These are phyloP conservation scores for Lagenidium sp. DNA, from an alignment of 352 stramenopile species.

Conservation along the genomic window DNA sequence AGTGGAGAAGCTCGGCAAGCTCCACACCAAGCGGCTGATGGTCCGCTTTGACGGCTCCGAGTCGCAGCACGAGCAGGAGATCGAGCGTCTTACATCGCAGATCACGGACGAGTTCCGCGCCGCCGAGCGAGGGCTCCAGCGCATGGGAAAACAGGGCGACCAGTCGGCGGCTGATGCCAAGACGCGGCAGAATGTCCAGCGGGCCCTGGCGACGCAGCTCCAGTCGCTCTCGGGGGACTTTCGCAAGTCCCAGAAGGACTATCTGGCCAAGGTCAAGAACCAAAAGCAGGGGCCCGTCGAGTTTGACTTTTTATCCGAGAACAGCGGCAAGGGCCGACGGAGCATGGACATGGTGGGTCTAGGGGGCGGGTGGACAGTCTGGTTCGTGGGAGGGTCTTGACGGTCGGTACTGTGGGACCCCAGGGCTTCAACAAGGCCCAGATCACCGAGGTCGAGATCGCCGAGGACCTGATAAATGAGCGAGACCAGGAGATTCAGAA, in stretches of 20 bases:
- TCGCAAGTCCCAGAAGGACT: conserved; percentile 97
- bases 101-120: conserved; percentile 81
- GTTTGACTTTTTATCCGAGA: conserved; percentile 85
- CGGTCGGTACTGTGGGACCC: conserved; percentile 7
- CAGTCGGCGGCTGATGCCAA: conserved; percentile 76
- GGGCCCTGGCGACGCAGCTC: conserved; percentile 93
- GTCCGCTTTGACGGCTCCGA: conserved; percentile 82
- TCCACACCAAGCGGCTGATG: conserved; percentile 83
- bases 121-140: conserved; percentile 62
- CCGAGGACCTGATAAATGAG: conserved; percentile 92
- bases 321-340: conserved; percentile 47
- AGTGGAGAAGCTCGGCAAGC: conserved; percentile 82
- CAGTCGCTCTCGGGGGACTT: conserved; percentile 96
- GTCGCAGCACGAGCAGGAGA: conserved; percentile 80
- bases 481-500: conserved; percentile 94
- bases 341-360: conserved; percentile 45
- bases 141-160: conserved; percentile 65
- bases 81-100: conserved; percentile 66
- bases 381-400: conserved; percentile 6
- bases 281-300: conserved; percentile 95
- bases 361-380: conserved; percentile 7
- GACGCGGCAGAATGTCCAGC: conserved; percentile 78
- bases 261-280: conserved; percentile 93
- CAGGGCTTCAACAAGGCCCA: conserved; percentile 93
- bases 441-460: conserved; percentile 95